Evolutionary conservation across 805 yeast species (phyloP).

Genomic region (Candida caryicola): DNA sequence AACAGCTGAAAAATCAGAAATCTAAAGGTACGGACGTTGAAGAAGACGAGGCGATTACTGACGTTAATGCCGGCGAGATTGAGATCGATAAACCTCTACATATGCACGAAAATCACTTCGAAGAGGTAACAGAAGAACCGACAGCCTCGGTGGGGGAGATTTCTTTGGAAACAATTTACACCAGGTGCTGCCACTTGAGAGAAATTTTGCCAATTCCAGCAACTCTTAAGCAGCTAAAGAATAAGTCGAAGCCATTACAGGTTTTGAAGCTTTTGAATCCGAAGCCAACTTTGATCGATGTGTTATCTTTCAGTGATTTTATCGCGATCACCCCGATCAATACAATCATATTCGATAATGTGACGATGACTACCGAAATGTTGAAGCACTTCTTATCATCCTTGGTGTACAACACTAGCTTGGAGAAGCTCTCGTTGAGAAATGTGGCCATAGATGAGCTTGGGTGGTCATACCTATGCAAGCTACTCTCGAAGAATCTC

Average conservation of each 20-base stretch:
- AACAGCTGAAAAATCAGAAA: slow-evolving; percentile 17
- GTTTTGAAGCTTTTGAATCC: slow-evolving; percentile 57
- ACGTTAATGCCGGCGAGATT: slow-evolving; percentile 14
- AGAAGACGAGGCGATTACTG: slow-evolving; percentile 21
- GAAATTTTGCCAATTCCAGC: slow-evolving; percentile 52
- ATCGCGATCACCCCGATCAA: slow-evolving; percentile 54
- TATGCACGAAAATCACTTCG: slow-evolving; percentile 53
- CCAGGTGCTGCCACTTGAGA: slow-evolving; percentile 48
- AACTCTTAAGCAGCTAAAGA: slow-evolving; percentile 51
- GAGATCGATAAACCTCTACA: slow-evolving; percentile 75
- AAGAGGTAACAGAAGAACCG: slow-evolving; percentile 18
- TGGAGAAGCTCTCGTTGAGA: slow-evolving; percentile 53
- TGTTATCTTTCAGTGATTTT: slow-evolving; percentile 56
- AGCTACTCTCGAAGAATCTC: slow-evolving; percentile 42
- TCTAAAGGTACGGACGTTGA: slow-evolving; percentile 9
- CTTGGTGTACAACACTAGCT: slow-evolving; percentile 38
- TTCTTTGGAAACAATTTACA: slow-evolving; percentile 49
- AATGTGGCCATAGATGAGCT: slow-evolving; percentile 52
- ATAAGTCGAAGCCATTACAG: slow-evolving; percentile 49
- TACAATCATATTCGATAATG: slow-evolving; percentile 57
- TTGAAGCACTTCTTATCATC: slow-evolving; percentile 47
- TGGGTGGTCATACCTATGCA: slow-evolving; percentile 53
- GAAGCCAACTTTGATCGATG: slow-evolving; percentile 56
- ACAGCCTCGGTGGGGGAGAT: slow-evolving; percentile 20
- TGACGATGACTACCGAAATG: slow-evolving; percentile 54